Base-by-base conservation (phyloP, 108 stramenopile genomes). In the Fistulifera solaris region DNA sequence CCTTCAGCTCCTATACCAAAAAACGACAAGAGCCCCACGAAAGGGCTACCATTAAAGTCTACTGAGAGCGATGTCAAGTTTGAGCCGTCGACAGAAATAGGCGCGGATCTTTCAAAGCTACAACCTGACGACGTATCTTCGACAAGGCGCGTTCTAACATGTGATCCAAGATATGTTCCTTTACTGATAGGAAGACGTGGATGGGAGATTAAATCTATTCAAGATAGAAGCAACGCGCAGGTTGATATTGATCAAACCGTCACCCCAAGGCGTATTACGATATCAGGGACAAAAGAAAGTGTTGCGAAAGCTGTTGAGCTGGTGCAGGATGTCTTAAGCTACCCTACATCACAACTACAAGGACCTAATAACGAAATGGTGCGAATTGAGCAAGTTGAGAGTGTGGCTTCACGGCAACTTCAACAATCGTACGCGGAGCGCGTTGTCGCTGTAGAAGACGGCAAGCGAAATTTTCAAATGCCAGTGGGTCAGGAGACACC, bases 181-280 rank as follows among this genome's bases (percentile, higher is more conserved):
- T 63, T 87, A 17, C 62, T 94, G 61, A 82, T 94, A 64, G 89
- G 87, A 22, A 76, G 83, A 31, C 76, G 83, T 23, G 93, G 83
- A 18, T 85, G 89, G 87, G 83, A 82, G 0, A 80, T 89, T 23
- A 94, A 94, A 62, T 67, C 84, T 47, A 94, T 94, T 42, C 89
- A 91, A 52, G 81, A 89, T 52, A 68, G 77, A 40, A 87, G 81
- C 62, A 83, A 83, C 23, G 89, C 93, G 2, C 69, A 61, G 23
- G 80, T 94, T 13, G 81, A 80, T 45, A 87, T 91, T 38, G 87
- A 94, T 68, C 93, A 94, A 55, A 63, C 72, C 47, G 73, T 76
- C 0, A 78, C 71, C 47, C 89, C 93, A 40, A 71, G 82, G 0
- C 79, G 76, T 51, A 85, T 94, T 53, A 72, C 66, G 23, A 75